Conservation (phyloP, 2,329 filamentous ascomycete genomes). For the Beauveria australis region DNA sequence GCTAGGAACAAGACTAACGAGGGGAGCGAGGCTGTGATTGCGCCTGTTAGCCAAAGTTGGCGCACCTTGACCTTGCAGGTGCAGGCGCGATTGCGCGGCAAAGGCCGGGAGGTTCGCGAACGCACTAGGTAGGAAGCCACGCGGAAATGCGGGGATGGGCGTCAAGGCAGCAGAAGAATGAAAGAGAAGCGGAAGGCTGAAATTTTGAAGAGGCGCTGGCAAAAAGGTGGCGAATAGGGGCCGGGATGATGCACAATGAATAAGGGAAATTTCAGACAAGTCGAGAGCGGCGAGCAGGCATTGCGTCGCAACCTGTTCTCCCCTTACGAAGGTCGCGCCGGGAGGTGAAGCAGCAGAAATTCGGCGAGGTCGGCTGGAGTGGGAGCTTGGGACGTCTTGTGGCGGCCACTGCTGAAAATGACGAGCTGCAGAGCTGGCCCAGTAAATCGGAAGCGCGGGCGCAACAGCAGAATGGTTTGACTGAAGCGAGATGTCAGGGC, state of each 20-base stretch:
- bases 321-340: constrained; percentile 1
- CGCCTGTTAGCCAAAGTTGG: neutral
- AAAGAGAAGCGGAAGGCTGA: neutral
- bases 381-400: neutral
- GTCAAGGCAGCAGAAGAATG: neutral
- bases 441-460: neutral
- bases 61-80: neutral
- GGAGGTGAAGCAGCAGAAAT: neutral
- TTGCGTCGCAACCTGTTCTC: constrained; percentile 8
- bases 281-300: neutral
- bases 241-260: neutral
- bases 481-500: neutral
- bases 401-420: neutral
- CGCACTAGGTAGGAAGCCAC: neutral
- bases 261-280: neutral
- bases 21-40: neutral
- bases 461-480: neutral
- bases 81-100: constrained; percentile 8
- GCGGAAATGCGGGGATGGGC: neutral
- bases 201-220: neutral
- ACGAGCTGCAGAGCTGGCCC: neutral
- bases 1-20: neutral
- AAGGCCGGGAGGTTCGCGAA: neutral
- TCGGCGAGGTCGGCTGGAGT: too few species aligned
- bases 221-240: neutral